Base-by-base conservation (phyloP, 345 rosid species). In the Acer campestre region DNA sequence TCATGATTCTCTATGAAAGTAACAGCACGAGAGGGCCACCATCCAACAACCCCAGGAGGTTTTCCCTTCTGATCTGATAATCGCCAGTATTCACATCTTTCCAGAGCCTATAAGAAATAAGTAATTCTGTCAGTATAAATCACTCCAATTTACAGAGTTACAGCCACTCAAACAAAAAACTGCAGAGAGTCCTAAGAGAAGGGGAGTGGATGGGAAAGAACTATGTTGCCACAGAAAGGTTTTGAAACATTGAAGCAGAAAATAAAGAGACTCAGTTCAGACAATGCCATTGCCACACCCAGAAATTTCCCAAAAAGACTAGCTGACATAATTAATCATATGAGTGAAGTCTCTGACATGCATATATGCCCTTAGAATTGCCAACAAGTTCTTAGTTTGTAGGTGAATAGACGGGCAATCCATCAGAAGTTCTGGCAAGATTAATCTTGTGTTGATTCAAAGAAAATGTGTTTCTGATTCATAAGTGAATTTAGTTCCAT, bases 21-120 rank as follows among this genome's bases (percentile, higher is more conserved):
- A 74, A 95, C 94, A 80, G 98, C 98, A 80, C 99, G 98, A 82
- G 99, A 95, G 16, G 98, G 99, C 99, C 99, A 95, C 99, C 98
- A 95, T 75, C 99, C 99, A 66, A 95, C 89, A 71, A 95, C 95
- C 76, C 99, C 98, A 16, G 98, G 96, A 82, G 98, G 98, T 83
- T 90, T 93, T 80, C 97, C 97, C 80, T 88, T 90, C 84, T 81
- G 82, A 75, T 95, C 98, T 38, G 98, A 90, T 84, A 95, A 85
- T 84, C 98, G 89, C 99, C 99, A 93, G 76, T 93, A 93, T 78
- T 95, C 99, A 77, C 97, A 87, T 82, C 85, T 91, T 77, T 88
- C 92, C 83, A 95, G 86, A 1, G 90, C 91, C 99, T 95, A 80
- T 20, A 74, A 23, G 31, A 66, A 31, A 68, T 1, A n/a, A 17